phyloP scores from a whole-genome alignment of 257 asterid species.

The Scutellaria baicalensis region DNA sequence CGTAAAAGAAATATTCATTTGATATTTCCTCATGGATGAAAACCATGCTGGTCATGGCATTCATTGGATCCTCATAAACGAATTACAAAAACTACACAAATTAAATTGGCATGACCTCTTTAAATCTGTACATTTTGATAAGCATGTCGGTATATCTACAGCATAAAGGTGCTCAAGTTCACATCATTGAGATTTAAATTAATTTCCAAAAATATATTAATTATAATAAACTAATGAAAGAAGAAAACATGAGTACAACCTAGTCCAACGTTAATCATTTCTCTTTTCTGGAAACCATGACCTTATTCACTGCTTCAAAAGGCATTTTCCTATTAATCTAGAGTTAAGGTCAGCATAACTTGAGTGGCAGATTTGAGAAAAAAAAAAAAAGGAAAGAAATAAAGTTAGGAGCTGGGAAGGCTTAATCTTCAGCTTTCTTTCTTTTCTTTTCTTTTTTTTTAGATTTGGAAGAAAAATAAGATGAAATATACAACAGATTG shows the following conservation, averaged over 20 bases:
- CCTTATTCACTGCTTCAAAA: background rate
- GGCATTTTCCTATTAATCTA: background rate
- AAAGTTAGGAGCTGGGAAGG: background rate
- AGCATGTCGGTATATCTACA: background rate
- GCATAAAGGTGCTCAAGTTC: background rate
- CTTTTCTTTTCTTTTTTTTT: too few relatives aligned
- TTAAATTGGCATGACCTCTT: background rate
- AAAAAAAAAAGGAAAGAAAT: background rate
- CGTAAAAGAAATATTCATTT: background rate
- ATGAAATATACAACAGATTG: background rate
- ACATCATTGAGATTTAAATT: background rate
- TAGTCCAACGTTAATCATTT: background rate
- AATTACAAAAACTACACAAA: background rate
- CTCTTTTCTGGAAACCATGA: constrained; percentile 1
- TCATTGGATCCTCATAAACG: background rate
- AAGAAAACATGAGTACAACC: background rate
- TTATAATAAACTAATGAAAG: background rate
- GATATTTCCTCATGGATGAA: background rate
- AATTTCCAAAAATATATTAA: background rate
- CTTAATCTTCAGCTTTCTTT: background rate
- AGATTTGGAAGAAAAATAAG: background rate
- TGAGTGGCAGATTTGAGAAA: background rate
- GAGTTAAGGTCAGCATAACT: background rate
- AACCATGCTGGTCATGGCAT: constrained; percentile 4
- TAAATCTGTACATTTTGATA: background rate